Evolutionary conservation across 2,329 filamentous ascomycete genomes (phyloP), one percentile per base, ranked within the genome.

Genomic region (Aspergillus amoenus): DNA sequence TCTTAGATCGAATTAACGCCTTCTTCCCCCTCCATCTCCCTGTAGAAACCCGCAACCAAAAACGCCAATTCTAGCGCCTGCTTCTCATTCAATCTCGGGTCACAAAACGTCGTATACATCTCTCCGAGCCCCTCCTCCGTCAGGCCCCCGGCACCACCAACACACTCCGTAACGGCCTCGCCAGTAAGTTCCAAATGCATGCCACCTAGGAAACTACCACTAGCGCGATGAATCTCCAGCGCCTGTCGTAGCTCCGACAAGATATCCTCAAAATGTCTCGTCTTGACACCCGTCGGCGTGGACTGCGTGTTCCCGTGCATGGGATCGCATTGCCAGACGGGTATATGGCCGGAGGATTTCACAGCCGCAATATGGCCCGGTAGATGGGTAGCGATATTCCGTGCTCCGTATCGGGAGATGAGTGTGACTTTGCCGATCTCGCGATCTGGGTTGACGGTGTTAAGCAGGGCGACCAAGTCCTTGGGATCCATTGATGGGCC

Each of bases 251-350:
- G 82, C 79, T 99, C 94, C 1, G 84, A 85, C 72, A 97, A 88
- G 67, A 99, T 96, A 72, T 94, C 89, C 61, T 84, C 85, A 81
- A 99, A 99, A 55, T 89, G 88, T 15, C 94, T 85, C 2, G 94
- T 99, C 81, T 99, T 99, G 78, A 97, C 85, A 24, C 92, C 92
- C 0, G 84, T 79, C 0, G 85, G 82, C 0, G 90, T 93, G 47
- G 81, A 80, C 47, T 82, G 80, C 1, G 84, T 87, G 71, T 88
- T 88, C 30, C 94, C 94, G 77, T 99, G 94, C 94, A 99, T 99
- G 21, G 94, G 94, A 76, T 99, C 94, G 77, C 93, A 97, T 78
- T 97, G 94, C 93, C 93, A 97, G 66, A 97, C 91, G 4, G 96
- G 91, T 21, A 82, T 68, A 69, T 88, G 86, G 0, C 82, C 91